Percentiles rank a stretch among this genome's conserved stretches.
phyloP scores from a whole-genome alignment of 2,329 filamentous ascomycete species.

The Monosporascus sp. region DNA sequence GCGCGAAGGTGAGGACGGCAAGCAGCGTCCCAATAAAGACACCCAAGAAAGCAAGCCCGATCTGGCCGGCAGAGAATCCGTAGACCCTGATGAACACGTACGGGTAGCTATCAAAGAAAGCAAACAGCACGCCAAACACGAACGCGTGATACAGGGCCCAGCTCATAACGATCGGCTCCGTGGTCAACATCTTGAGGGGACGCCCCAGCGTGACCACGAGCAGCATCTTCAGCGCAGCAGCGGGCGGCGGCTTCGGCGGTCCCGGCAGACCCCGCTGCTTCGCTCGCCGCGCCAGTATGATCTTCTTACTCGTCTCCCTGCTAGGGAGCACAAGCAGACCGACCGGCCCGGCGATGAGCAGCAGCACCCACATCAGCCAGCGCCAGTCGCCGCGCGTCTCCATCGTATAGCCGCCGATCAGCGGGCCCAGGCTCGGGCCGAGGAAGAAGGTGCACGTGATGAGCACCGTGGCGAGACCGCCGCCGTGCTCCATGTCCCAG shows the following conservation, averaged over 20 bases:
- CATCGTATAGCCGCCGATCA: conserved; percentile 42
- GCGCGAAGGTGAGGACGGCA: conserved; percentile 35
- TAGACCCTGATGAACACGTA: conserved; percentile 42
- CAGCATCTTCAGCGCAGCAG: conserved; percentile 26
- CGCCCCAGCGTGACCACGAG: conserved; percentile 39
- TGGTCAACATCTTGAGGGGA: conserved; percentile 51
- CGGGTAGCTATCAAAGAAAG: conserved; percentile 46
- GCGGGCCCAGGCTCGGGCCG: conserved; percentile 29
- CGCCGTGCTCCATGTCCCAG: conserved; percentile 35
- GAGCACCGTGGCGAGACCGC: conserved; percentile 37
- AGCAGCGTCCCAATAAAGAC: conserved; percentile 40
- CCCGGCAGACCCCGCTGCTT: conserved; percentile 28
- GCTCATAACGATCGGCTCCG: conserved; percentile 59
- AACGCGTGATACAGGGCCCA: conserved; percentile 43
- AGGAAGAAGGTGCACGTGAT: conserved; percentile 46
- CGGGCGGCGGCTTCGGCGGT: conserved; percentile 17
- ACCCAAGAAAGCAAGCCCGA: conserved; percentile 38
- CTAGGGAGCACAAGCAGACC: conserved; percentile 32
- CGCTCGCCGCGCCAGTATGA: conserved; percentile 34
- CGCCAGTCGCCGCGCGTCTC: conserved; percentile 39
- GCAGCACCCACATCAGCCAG: conserved; percentile 46
- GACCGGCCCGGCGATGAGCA: conserved; percentile 38
- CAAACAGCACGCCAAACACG: conserved; percentile 47
- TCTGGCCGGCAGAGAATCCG: conserved; percentile 35
- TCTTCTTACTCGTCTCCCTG: conserved; percentile 53